phyloP scores from a whole-genome alignment of 1,284 basidiomycete genomes.

The Fereydounia khargensis region DNA sequence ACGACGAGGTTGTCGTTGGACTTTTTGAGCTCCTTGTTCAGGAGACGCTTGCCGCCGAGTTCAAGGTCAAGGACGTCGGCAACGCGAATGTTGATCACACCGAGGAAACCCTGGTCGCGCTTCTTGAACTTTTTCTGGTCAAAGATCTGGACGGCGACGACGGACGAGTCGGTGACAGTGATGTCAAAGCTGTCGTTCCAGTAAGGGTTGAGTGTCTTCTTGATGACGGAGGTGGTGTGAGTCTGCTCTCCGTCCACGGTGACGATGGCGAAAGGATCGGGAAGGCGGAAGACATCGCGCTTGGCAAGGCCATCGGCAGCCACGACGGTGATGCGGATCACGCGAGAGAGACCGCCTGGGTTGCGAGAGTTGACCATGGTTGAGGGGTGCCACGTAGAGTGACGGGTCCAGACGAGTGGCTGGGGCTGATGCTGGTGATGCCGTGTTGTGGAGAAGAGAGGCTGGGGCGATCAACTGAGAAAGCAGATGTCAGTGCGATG shows the following conservation, averaged over 20 bases:
- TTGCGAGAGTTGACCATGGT: constrained; percentile 51
- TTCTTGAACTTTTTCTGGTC: constrained; percentile 96
- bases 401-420: too few species aligned
- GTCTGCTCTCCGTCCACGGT: constrained; percentile 93
- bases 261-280: constrained; percentile 90
- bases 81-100: constrained; percentile 87
- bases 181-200: constrained; percentile 57
- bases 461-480: too few species aligned
- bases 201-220: constrained; percentile 57
- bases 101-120: constrained; percentile 89
- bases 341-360: constrained; percentile 42
- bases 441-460: too few species aligned
- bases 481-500: too few species aligned
- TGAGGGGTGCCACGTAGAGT: too few species aligned
- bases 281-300: constrained; percentile 66
- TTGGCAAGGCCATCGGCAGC: constrained; percentile 55
- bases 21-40: constrained; percentile 56
- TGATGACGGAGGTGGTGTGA: constrained; percentile 70
- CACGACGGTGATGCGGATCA: constrained; percentile 55
- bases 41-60: constrained; percentile 77
- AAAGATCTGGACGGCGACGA: constrained; percentile 90
- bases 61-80: constrained; percentile 86
- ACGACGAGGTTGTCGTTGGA: constrained; percentile 57
- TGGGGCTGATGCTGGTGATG: too few species aligned
- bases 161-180: constrained; percentile 82